These are phyloP conservation scores for Senna tora DNA, from an alignment of 306 rosid species.

Conservation along the genomic window DNA sequence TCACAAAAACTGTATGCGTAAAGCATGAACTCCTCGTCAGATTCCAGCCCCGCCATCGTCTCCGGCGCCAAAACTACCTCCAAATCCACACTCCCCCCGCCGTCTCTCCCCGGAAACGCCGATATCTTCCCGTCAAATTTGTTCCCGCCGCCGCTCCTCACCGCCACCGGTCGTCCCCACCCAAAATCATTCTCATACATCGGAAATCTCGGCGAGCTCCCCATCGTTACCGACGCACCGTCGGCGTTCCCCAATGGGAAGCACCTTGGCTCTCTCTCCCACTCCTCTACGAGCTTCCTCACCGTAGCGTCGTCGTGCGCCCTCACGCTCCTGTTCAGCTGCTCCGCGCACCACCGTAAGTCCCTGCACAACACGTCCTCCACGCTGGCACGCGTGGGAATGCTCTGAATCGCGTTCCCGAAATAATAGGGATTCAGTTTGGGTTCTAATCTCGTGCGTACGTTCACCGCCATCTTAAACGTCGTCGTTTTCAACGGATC, in stretches of 20 bases:
- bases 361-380: constrained; percentile 58
- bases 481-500: constrained; percentile 57
- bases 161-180: constrained; percentile 89
- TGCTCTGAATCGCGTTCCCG: constrained; percentile 93
- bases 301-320: constrained; percentile 62
- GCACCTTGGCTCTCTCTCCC: constrained; percentile 75
- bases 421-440: constrained; percentile 70
- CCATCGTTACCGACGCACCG: constrained; percentile 86
- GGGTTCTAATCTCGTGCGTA: constrained; percentile 72
- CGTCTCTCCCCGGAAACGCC: constrained; percentile 83
- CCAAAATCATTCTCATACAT: constrained; percentile 91
- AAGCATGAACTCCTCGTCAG: constrained; percentile 80
- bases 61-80: constrained; percentile 82
- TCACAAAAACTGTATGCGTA: constrained; percentile 44
- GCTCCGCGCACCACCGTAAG: constrained; percentile 82
- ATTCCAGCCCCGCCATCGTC: constrained; percentile 69
- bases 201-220: constrained; percentile 93
- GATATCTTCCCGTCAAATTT: constrained; percentile 94
- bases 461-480: constrained; percentile 89
- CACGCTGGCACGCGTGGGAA: constrained; percentile 60
- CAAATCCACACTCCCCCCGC: constrained; percentile 72
- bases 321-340: constrained; percentile 67
- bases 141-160: constrained; percentile 78
- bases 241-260: constrained; percentile 87
- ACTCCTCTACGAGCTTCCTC: constrained; percentile 62